phyloP scores from a whole-genome alignment of 352 stramenopile species.

The Pythium insidiosum region DNA sequence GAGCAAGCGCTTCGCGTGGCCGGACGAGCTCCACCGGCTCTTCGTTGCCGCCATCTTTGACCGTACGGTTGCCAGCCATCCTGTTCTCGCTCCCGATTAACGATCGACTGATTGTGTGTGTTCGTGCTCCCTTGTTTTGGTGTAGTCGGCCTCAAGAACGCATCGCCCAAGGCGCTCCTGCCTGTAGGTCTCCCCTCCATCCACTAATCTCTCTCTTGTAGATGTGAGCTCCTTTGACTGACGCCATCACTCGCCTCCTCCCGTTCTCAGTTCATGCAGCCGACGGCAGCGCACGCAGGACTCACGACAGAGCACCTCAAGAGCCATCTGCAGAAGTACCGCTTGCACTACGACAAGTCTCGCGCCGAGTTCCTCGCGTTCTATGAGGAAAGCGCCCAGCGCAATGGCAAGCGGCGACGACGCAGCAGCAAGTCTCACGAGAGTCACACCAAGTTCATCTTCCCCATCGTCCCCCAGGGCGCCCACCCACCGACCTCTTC shows the following conservation, averaged over 20 bases:
- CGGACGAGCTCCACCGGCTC: slow-evolving; percentile 80
- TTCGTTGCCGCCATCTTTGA: slow-evolving; percentile 88
- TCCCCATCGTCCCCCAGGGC: slow-evolving; percentile 18
- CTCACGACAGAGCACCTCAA: slow-evolving; percentile 83
- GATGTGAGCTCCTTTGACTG: no score
- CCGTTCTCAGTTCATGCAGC: slow-evolving; percentile 66
- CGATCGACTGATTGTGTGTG: neutral
- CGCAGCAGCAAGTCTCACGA: no score
- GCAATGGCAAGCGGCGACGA: slow-evolving; percentile 53
- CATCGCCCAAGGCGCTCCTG: slow-evolving; percentile 73
- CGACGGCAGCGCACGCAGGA: slow-evolving; percentile 32
- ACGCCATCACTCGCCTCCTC: no score
- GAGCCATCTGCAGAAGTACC: slow-evolving; percentile 85
- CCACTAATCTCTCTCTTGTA: no score
- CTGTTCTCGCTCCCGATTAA: neutral
- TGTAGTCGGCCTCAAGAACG: slow-evolving; percentile 84
- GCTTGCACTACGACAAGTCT: slow-evolving; percentile 79
- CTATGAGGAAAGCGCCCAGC: slow-evolving; percentile 68
- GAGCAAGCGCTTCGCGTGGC: slow-evolving; percentile 85
- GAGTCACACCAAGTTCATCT: no score
- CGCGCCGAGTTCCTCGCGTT: slow-evolving; percentile 77
- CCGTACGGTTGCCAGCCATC: slow-evolving; percentile 17
- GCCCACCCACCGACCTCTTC: neutral
- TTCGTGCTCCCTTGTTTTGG: no score
- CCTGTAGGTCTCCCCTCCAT: slow-evolving; percentile 44